These are phyloP conservation scores for Brassica cretica DNA, from an alignment of 345 rosid species.

Conservation along the genomic window DNA sequence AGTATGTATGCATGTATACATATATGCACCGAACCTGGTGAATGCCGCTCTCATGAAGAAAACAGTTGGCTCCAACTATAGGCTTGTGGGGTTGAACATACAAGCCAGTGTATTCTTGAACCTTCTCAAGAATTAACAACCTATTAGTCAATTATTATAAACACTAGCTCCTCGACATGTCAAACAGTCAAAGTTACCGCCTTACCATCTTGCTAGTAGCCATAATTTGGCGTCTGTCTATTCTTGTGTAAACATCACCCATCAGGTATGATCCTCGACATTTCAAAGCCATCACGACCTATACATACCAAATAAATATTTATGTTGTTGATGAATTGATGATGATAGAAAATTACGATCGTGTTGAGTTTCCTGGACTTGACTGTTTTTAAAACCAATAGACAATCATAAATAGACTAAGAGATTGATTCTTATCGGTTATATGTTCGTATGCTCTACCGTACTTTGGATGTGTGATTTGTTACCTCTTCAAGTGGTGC, in stretches of 20 bases:
- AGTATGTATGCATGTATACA: slow-evolving; percentile 26
- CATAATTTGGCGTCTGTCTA: slow-evolving; percentile 62
- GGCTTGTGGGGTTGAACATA: slow-evolving; percentile 86
- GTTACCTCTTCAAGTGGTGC: slow-evolving; percentile 92
- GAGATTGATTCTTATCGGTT: not conserved
- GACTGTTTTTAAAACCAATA: not conserved
- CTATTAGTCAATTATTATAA: not conserved
- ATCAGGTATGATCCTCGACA: slow-evolving; percentile 69
- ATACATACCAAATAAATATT: not conserved
- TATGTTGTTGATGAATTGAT: slow-evolving; percentile 2
- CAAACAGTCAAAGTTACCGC: not conserved
- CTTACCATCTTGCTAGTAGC: slow-evolving; percentile 89
- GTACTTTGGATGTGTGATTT: not conserved
- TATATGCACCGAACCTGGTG: slow-evolving; percentile 70
- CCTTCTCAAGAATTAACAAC: slow-evolving; percentile 41
- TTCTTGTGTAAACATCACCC: slow-evolving; percentile 73
- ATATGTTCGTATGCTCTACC: not conserved
- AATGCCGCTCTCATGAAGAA: slow-evolving; percentile 82
- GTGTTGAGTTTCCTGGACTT: not conserved
- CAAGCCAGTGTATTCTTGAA: slow-evolving; percentile 77
- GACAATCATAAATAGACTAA: not conserved
- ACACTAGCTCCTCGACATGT: not conserved
- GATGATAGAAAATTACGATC: not conserved
- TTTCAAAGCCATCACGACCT: slow-evolving; percentile 90
- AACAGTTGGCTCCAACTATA: slow-evolving; percentile 57